Conservation (phyloP, 306 rosid genomes). For the Acacia confusa region DNA sequence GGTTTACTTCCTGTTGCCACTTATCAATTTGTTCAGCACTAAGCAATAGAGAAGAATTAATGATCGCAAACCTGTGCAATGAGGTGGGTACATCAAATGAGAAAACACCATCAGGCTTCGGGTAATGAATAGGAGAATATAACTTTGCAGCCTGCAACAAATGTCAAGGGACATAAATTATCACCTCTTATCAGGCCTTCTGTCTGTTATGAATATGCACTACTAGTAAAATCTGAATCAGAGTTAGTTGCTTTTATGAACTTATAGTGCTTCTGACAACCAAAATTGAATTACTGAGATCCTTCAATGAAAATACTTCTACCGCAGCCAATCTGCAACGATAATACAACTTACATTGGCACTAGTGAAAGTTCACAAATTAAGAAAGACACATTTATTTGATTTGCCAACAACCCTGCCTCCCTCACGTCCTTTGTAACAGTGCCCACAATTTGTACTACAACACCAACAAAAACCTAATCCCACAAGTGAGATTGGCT, state of each 20-base stretch:
- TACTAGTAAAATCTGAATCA: not conserved
- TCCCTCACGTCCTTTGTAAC: not conserved
- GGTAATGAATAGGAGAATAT: constrained; percentile 77
- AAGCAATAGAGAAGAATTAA: constrained; percentile 23
- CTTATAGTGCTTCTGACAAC: not conserved
- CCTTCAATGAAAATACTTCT: not conserved
- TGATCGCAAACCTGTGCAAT: constrained; percentile 74
- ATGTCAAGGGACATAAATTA: constrained; percentile 4
- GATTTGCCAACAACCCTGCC: not conserved
- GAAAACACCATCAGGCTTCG: constrained; percentile 80
- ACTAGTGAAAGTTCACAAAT: not conserved
- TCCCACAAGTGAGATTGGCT: no score
- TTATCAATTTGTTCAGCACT: constrained; percentile 3
- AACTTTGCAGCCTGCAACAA: constrained; percentile 58
- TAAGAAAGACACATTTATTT: not conserved
- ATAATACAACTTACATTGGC: not conserved
- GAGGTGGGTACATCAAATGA: constrained; percentile 92
- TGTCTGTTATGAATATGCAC: not conserved
- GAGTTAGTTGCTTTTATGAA: not conserved
- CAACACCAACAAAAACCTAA: no score
- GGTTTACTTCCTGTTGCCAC: not conserved
- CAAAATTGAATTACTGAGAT: not conserved
- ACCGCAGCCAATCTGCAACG: not conserved
- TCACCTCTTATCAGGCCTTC: not conserved
- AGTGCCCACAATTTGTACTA: not conserved